Evolutionary conservation across 441 rosid genomes (phyloP).

Genomic region (Croton laevigatus): DNA sequence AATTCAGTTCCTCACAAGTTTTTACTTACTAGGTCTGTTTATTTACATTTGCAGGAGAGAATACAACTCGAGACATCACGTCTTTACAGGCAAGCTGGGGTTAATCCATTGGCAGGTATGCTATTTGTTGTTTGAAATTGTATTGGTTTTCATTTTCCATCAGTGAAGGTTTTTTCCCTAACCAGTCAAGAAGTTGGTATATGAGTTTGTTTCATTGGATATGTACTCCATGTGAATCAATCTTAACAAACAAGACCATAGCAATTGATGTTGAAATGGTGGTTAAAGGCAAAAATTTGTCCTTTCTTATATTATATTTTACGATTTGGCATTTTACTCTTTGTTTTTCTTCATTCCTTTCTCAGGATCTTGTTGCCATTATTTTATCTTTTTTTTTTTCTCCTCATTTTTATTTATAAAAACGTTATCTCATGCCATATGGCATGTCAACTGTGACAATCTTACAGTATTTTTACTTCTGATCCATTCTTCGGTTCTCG

Average conservation of each 20-base stretch:
- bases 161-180: not conserved
- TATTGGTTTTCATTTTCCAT: not conserved
- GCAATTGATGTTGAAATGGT: not conserved
- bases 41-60: conserved; percentile 56
- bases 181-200: not conserved
- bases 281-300: not conserved
- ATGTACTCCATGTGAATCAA: not conserved
- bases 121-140: conserved; percentile 1
- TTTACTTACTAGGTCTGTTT: not conserved
- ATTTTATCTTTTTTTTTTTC: not conserved
- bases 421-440: not conserved
- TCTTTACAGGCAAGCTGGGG: conserved; percentile 87
- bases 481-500: not conserved
- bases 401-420: not conserved
- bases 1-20: conserved; percentile 16
- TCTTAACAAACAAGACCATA: not conserved
- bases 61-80: conserved; percentile 93
- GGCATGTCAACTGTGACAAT: not conserved
- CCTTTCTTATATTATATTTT: too few species aligned
- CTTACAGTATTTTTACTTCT: not conserved
- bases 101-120: conserved; percentile 95
- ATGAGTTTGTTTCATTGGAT: not conserved
- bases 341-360: not conserved
- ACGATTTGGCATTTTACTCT: not conserved
- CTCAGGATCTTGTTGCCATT: not conserved